phyloP scores from a whole-genome alignment of 2,329 filamentous ascomycete genomes.

The Hypoxylon sp. region DNA sequence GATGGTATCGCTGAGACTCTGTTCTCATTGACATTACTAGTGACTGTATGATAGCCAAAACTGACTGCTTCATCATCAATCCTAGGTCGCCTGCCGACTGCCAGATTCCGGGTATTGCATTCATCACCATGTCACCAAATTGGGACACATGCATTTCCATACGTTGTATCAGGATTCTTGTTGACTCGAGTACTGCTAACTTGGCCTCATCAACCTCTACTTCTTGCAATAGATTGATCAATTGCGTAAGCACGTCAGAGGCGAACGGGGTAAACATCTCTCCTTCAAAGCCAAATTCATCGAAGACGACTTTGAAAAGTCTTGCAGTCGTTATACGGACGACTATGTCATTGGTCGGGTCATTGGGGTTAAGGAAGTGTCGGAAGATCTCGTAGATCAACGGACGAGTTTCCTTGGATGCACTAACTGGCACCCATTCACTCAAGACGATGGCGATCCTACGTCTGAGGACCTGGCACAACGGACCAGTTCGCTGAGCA shows the following conservation, averaged over 20 bases:
- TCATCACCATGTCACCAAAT: constrained; percentile 85
- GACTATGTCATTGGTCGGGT: constrained; percentile 88
- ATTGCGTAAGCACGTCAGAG: constrained; percentile 76
- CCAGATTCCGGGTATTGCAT: constrained; percentile 86
- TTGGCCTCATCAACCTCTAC: constrained; percentile 90
- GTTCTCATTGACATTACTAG: constrained; percentile 89
- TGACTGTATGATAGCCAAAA: constrained; percentile 86
- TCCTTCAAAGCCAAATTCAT: constrained; percentile 86
- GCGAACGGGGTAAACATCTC: constrained; percentile 84
- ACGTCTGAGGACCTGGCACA: constrained; percentile 86
- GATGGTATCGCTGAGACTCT: constrained; percentile 83
- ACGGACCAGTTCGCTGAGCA: constrained; percentile 73
- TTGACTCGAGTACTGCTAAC: constrained; percentile 88
- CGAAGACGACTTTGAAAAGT: constrained; percentile 83
- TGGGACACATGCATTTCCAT: constrained; percentile 80
- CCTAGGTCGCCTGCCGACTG: constrained; percentile 83
- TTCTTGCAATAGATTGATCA: constrained; percentile 84
- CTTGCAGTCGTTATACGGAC: constrained; percentile 92
- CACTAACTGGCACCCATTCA: constrained; percentile 88
- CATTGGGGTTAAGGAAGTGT: constrained; percentile 83
- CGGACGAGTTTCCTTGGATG: constrained; percentile 76
- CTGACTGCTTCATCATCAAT: constrained; percentile 93
- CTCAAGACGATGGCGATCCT: constrained; percentile 90
- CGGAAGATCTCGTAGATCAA: constrained; percentile 91
- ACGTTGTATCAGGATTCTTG: constrained; percentile 83